Base-by-base conservation (phyloP, 192 early-diverging fungal species). In the Coemansia sp. region DNA sequence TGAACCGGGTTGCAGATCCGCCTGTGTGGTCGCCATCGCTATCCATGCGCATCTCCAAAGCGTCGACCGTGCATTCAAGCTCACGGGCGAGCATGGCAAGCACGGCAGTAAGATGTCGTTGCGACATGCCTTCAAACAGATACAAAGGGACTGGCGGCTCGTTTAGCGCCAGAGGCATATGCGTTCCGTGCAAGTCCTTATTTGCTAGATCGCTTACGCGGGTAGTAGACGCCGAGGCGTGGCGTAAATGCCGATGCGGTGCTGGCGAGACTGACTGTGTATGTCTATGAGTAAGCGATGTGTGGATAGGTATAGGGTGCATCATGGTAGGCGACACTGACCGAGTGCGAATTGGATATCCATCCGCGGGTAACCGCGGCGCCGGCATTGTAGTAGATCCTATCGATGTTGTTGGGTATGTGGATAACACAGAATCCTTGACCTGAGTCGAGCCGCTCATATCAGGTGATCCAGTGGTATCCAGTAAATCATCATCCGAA, bases 141-240 rank as follows among this genome's bases (percentile, higher is more conserved):
- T 71, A 81, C 22, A 81, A 34, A 4, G 78, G 78, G 7, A 70
- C 62, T 0, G 78, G 78, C 24, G 78, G 78, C 59, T 81, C 78
- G 56, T 74, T 81, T 47, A 74, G 62, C 16, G 72, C 72, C 26
- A 70, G 56, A 23, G 68, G 64, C 26, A 66, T 21, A 41, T 59
- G 63, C 25, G 68, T 58, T 12, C 53, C 58, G 24, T 62, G 60
- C 10, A 47, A 30, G 19, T 60, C 67, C 44, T 54, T 65, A 27
- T 64, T 34, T 2, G 63, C 41, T 54, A 63, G 31, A 23, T 68
- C 62, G 23, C 48, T 65, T 25, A 57, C 54, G 26, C 56, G 65
- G n/a, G 65, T 54, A 25, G 65, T 54, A 9, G 63, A 57, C 41
- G 63, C 54, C 26, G 63, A 65, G 4, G 22, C 44, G 18, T 56